Evolutionary conservation across 2,329 filamentous ascomycete genomes (phyloP).

Genomic region (Achaetomium macrosporum): DNA sequence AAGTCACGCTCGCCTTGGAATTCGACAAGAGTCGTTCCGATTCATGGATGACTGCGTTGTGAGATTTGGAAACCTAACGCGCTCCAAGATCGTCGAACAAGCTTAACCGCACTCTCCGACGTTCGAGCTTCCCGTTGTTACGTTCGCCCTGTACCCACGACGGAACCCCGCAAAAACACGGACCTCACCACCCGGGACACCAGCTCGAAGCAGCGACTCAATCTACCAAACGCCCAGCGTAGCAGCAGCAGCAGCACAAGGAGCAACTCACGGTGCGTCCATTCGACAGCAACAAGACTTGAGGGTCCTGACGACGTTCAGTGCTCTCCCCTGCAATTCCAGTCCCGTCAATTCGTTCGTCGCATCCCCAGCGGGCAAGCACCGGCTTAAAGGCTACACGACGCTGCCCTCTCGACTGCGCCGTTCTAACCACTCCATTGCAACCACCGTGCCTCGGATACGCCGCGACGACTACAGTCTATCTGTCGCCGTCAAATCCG

Average conservation of each 20-base stretch:
- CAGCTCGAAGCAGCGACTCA: slow-evolving; percentile 15
- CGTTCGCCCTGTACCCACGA: slow-evolving; percentile 2
- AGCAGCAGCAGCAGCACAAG: slow-evolving; percentile 5
- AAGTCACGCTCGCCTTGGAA: not conserved
- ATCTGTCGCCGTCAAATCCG: slow-evolving; percentile 4
- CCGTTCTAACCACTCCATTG: slow-evolving; percentile 11
- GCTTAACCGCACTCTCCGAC: not conserved
- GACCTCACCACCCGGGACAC: slow-evolving; percentile 14
- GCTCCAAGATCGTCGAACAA: not conserved
- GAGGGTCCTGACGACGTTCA: not conserved
- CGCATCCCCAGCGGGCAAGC: too few relatives aligned
- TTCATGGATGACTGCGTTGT: not conserved
- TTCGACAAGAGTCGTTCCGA: not conserved
- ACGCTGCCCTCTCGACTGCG: slow-evolving; percentile 12
- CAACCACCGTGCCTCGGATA: slow-evolving; percentile 12
- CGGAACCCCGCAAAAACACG: slow-evolving; percentile 19
- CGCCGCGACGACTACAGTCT: slow-evolving; percentile 1
- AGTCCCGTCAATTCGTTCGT: slow-evolving; percentile 1
- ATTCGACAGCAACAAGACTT: not conserved
- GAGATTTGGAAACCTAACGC: not conserved
- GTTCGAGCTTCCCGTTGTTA: too few relatives aligned
- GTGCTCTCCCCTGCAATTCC: not conserved
- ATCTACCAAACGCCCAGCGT: slow-evolving; percentile 14
- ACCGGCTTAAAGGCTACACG: not conserved
- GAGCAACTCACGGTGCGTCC: slow-evolving; percentile 5